Conservation (phyloP, 768 basidiomycete genomes). For the Paxillus rubicundulus region DNA sequence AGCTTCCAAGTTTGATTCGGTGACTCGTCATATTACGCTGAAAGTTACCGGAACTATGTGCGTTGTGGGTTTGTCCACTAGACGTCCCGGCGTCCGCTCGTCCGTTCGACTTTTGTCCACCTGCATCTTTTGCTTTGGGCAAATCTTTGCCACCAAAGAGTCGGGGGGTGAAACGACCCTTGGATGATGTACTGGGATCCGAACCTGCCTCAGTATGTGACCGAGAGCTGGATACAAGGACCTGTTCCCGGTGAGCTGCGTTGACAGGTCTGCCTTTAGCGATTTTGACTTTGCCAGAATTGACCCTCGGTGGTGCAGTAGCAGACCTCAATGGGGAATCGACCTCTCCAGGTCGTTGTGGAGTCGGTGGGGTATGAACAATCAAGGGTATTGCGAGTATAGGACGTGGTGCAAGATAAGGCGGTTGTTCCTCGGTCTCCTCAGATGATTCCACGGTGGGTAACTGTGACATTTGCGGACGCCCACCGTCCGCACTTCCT, state of each 20-base stretch:
- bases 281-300: slow-evolving; percentile 16
- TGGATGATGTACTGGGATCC: slow-evolving; percentile 7
- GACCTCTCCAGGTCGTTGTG: slow-evolving; percentile 25
- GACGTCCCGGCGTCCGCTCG: slow-evolving; percentile 10
- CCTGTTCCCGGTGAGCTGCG: slow-evolving; percentile 23
- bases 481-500: background rate
- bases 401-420: slow-evolving; percentile 29
- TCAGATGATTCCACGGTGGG: slow-evolving; percentile 30
- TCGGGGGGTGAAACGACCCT: slow-evolving; percentile 31
- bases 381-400: slow-evolving; percentile 30
- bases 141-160: slow-evolving; percentile 28
- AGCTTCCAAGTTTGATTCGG: slow-evolving; percentile 64
- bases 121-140: slow-evolving; percentile 16
- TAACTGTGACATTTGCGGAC: slow-evolving; percentile 10
- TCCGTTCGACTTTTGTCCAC: slow-evolving; percentile 27
- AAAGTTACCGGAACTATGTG: slow-evolving; percentile 6
- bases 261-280: slow-evolving; percentile 9
- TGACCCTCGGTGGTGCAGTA: slow-evolving; percentile 7
- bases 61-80: slow-evolving; percentile 7
- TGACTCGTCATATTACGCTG: slow-evolving; percentile 35
- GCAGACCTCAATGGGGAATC: slow-evolving; percentile 6
- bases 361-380: slow-evolving; percentile 38
- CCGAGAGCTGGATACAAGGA: slow-evolving; percentile 25
- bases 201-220: slow-evolving; percentile 8
- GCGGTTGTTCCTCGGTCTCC: slow-evolving; percentile 21